These are phyloP conservation scores for Aegilops tauschii DNA, from an alignment of 176 grass and related monocot species.

Conservation along the genomic window DNA sequence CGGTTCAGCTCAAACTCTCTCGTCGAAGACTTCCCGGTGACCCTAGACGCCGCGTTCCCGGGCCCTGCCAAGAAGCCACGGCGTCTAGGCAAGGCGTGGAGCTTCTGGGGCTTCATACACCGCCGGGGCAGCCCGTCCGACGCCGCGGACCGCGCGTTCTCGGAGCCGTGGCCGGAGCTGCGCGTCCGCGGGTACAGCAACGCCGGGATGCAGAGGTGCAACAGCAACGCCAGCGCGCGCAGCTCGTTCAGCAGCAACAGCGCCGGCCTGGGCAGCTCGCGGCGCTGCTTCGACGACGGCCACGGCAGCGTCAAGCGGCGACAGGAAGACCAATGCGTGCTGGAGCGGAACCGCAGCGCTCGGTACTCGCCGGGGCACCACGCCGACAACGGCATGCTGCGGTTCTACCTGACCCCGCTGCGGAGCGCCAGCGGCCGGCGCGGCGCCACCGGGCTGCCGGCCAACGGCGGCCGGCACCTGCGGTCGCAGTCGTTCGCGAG, in stretches of 20 bases:
- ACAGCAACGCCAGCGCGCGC: conserved; percentile 65
- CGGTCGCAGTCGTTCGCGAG: conserved; percentile 62
- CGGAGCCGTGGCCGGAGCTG: conserved; percentile 55
- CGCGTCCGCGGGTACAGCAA: conserved; percentile 37
- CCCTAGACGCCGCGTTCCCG: too few species aligned
- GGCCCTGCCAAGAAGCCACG: too few species aligned
- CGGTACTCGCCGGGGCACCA: conserved; percentile 58
- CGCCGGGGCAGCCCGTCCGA: conserved; percentile 24
- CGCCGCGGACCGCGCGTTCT: conserved; percentile 54
- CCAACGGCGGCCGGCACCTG: conserved; percentile 39
- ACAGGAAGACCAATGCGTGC: conserved; percentile 47
- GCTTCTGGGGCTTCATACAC: too few species aligned
- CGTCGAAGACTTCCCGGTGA: too few species aligned
- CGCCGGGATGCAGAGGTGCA: conserved; percentile 65
- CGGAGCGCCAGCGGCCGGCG: conserved; percentile 59
- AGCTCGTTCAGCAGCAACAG: conserved; percentile 89
- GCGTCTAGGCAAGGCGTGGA: too few species aligned
- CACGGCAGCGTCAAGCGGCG: conserved; percentile 22
- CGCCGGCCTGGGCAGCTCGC: conserved; percentile 48
- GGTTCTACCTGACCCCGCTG: conserved; percentile 88
- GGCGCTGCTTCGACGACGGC: conserved; percentile 26
- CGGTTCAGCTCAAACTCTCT: too few species aligned
- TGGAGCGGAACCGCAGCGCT: conserved; percentile 78
- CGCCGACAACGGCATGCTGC: conserved; percentile 76
- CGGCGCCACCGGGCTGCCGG: background rate